Evolutionary conservation across 1,284 basidiomycete species (phyloP).

Genomic region (Mycena sp.): DNA sequence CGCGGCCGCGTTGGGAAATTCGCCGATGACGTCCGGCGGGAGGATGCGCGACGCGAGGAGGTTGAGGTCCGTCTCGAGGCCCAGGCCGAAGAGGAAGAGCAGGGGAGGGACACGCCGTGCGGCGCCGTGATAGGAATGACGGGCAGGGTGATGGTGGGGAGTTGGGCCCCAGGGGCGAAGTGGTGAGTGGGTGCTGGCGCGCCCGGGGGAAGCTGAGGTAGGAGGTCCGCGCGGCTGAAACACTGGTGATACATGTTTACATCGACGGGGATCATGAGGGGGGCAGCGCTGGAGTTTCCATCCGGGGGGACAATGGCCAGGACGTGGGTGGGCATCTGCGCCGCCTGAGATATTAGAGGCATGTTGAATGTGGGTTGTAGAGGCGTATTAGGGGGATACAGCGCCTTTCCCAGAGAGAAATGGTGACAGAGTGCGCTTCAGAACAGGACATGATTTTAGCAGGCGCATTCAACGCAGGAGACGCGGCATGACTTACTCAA

Average conservation of each 20-base stretch:
- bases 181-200: conserved; percentile 45
- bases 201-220: conserved; percentile 43
- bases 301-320: conserved; percentile 52
- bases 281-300: conserved; percentile 42
- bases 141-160: conserved; percentile 46
- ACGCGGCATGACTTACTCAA: conserved; percentile 48
- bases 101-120: conserved; percentile 49
- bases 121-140: conserved; percentile 51
- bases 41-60: conserved; percentile 51
- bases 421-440: conserved; percentile 56
- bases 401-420: conserved; percentile 53
- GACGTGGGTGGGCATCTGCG: conserved; percentile 58
- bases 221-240: conserved; percentile 51
- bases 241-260: conserved; percentile 50
- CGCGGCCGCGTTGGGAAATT: conserved; percentile 61
- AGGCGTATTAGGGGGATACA: conserved; percentile 35
- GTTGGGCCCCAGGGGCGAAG: conserved; percentile 28
- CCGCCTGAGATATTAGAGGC: conserved; percentile 47
- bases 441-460: not conserved
- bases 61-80: conserved; percentile 50
- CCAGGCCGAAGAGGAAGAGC: conserved; percentile 52
- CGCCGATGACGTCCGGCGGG: conserved; percentile 52
- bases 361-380: conserved; percentile 53
- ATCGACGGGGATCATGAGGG: conserved; percentile 58
- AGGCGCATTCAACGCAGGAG: too few species aligned